These are phyloP conservation scores for Catharanthus roseus DNA, from an alignment of 257 asterid genomes.

Conservation along the genomic window DNA sequence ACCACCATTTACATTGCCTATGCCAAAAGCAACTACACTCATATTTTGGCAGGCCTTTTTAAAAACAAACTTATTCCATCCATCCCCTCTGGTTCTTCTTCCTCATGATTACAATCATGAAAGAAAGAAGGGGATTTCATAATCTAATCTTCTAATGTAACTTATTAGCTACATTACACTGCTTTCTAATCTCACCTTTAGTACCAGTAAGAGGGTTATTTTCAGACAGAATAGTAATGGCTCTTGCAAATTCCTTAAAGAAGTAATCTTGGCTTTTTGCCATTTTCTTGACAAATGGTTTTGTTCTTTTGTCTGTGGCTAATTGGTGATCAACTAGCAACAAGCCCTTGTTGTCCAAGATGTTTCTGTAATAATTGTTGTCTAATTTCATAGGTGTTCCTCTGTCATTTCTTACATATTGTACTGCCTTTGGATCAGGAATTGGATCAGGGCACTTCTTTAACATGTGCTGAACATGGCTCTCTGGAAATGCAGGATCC, in stretches of 20 bases:
- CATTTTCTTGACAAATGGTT: conserved; percentile 83
- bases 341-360: conserved; percentile 78
- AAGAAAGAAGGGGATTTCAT: conserved; percentile 13
- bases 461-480: conserved; percentile 84
- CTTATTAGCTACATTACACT: conserved; percentile 83
- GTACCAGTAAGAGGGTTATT: conserved; percentile 89
- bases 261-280: conserved; percentile 80
- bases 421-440: conserved; percentile 98
- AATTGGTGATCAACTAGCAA: conserved; percentile 78
- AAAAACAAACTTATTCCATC: conserved; percentile 5
- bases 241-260: conserved; percentile 65
- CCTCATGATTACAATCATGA: not conserved
- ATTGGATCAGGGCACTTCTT: conserved; percentile 88
- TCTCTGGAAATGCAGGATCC: conserved; percentile 74
- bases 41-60: not conserved
- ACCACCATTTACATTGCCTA: conserved; percentile 2
- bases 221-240: conserved; percentile 73
- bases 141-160: conserved; percentile 31
- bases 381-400: conserved; percentile 94
- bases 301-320: conserved; percentile 69
- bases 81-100: not conserved
- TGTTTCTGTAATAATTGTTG: conserved; percentile 85
- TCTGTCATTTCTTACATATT: conserved; percentile 89
- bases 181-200: conserved; percentile 78
- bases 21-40: not conserved